Conservation (phyloP, 257 asterid species). For the Ilex aquifolium region DNA sequence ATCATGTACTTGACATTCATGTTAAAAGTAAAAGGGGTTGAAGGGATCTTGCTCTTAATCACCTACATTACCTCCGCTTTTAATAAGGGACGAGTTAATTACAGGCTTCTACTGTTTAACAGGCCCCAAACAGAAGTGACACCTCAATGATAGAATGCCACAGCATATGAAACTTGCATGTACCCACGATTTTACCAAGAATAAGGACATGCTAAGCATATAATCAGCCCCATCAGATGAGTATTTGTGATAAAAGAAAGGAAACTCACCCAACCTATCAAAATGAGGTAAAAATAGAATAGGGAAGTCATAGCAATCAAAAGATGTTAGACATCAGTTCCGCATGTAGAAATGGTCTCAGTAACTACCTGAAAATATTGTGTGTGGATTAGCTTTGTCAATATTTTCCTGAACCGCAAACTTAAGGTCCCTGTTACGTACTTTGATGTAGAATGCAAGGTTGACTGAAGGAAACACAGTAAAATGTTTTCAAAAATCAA, state of each 20-base stretch:
- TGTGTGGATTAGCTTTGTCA: slow-evolving; percentile 82
- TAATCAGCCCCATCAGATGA: no score
- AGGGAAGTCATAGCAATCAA: not conserved
- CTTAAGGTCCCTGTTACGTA: slow-evolving; percentile 89
- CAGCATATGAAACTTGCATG: not conserved
- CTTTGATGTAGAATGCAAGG: slow-evolving; percentile 86
- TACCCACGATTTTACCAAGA: not conserved
- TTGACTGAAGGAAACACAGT: slow-evolving; percentile 86
- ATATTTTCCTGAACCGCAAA: slow-evolving; percentile 74
- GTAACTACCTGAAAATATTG: slow-evolving; percentile 87
- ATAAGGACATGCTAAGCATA: no score
- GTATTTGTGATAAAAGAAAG: no score
- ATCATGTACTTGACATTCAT: no score
- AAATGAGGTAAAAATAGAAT: not conserved
- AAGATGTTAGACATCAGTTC: not conserved
- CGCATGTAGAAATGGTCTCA: slow-evolving; percentile 17
- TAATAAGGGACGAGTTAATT: no score
- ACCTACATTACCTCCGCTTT: no score
- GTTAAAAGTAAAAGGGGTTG: no score
- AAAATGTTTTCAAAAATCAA: slow-evolving; percentile 85
- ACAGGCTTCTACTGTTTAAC: no score
- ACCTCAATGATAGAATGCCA: not conserved
- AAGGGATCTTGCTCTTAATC: no score
- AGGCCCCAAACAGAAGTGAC: no score
- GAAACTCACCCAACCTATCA: no score